Percentiles rank a stretch among this genome's conserved stretches.
phyloP scores from a whole-genome alignment of 805 yeast species.

The Candida nitratophila region DNA sequence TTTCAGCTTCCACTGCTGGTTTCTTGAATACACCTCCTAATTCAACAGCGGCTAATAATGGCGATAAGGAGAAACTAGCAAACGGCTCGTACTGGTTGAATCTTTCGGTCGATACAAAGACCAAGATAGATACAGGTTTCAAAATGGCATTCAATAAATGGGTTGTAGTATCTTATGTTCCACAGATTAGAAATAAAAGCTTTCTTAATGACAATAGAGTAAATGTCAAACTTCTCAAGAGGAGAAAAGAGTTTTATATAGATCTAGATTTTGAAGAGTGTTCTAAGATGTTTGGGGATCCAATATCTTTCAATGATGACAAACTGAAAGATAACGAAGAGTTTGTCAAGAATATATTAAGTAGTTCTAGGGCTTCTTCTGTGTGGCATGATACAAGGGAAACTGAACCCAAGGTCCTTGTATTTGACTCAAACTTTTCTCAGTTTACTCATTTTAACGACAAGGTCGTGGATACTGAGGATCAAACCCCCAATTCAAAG shows the following conservation, averaged over 20 bases:
- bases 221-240: too few species aligned
- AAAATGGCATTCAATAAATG: too few species aligned
- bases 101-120: not conserved
- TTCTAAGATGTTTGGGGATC: too few species aligned
- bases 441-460: not conserved
- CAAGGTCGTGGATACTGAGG: not conserved
- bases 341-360: too few species aligned
- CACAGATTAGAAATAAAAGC: too few species aligned
- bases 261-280: too few species aligned
- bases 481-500: not conserved
- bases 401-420: not conserved
- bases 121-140: not conserved
- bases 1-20: not conserved
- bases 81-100: not conserved
- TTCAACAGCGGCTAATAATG: not conserved
- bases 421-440: not conserved
- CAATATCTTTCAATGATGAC: too few species aligned
- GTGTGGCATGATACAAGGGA: not conserved
- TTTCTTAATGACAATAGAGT: too few species aligned
- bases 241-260: too few species aligned
- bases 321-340: too few species aligned
- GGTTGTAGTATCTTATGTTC: too few species aligned
- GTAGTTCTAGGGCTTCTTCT: not conserved
- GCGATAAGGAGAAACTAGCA: not conserved
- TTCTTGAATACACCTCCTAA: not conserved